Percentiles rank a stretch among this genome's conserved stretches.
Conservation (phyloP, 371 early-diverging fungal species). For the Mucor lusitanicus region DNA sequence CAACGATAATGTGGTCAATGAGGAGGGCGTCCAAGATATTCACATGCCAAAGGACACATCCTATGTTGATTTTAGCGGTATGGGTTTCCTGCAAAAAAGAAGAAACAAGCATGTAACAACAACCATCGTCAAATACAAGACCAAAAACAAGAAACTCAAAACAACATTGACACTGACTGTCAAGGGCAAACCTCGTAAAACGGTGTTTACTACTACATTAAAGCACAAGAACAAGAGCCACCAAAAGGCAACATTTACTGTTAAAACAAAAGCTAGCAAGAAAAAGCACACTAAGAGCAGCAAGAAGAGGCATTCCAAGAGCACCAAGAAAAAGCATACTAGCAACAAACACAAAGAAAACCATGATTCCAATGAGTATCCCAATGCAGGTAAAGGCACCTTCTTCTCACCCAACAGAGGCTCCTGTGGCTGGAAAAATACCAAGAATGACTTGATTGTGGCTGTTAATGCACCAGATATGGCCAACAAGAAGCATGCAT, state of each 20-base stretch:
- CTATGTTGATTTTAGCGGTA: neutral
- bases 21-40: neutral
- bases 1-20: neutral
- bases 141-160: neutral
- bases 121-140: neutral
- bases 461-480: conserved; percentile 33
- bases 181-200: neutral
- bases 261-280: neutral
- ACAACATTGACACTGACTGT: neutral
- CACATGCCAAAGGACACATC: neutral
- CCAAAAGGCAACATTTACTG: no score
- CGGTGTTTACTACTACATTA: neutral
- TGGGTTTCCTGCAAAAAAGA: neutral
- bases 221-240: neutral
- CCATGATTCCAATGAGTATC: neutral
- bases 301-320: neutral
- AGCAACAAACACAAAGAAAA: neutral
- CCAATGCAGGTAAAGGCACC: conserved; percentile 2
- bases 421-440: conserved; percentile 30
- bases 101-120: neutral
- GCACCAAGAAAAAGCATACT: neutral
- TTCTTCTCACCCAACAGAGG: conserved; percentile 14
- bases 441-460: conserved; percentile 32
- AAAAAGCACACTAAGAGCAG: neutral
- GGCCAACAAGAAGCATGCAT: conserved; percentile 10